A percentile compares a stretch with the other conserved stretches of the same genome.
phyloP scores from a whole-genome alignment of 768 basidiomycete species.

The Amanita subjunquillea region DNA sequence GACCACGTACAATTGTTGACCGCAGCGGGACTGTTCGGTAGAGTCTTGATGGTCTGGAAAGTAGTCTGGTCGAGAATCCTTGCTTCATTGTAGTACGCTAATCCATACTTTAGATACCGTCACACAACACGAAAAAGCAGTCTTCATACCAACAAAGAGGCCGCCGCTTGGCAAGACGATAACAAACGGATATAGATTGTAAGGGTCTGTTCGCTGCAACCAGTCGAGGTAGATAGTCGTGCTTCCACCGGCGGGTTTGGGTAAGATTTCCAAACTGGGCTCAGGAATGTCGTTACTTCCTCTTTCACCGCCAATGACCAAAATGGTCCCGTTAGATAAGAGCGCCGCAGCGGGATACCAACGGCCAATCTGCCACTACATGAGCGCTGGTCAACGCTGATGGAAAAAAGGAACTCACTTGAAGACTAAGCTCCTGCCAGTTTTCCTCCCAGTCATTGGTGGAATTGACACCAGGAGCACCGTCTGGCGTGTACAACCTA shows the following conservation, averaged over 20 bases:
- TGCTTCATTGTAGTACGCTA: constrained; percentile 76
- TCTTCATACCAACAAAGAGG: constrained; percentile 53
- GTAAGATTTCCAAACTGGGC: constrained; percentile 65
- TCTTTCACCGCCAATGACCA: constrained; percentile 66
- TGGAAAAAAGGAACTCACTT: constrained; percentile 28
- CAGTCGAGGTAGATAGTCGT: constrained; percentile 56
- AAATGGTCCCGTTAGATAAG: constrained; percentile 62
- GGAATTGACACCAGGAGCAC: constrained; percentile 54
- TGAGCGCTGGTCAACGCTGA: neutral
- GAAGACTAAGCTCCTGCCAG: constrained; percentile 40
- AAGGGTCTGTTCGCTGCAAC: constrained; percentile 63
- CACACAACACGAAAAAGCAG: neutral
- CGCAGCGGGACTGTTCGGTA: constrained; percentile 69
- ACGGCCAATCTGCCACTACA: constrained; percentile 35
- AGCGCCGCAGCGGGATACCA: constrained; percentile 69
- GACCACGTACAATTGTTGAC: constrained; percentile 47
- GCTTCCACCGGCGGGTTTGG: constrained; percentile 52
- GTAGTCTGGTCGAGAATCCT: constrained; percentile 60
- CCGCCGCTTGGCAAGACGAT: constrained; percentile 58
- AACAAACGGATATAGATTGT: constrained; percentile 75
- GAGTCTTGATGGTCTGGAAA: constrained; percentile 44
- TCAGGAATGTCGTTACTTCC: constrained; percentile 59
- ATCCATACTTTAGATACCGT: neutral
- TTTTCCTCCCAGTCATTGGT: constrained; percentile 81
- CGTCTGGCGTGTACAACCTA: constrained; percentile 64